These are phyloP conservation scores for Arthrobotrys conoides DNA, from an alignment of 2,329 filamentous ascomycete genomes.

Conservation along the genomic window DNA sequence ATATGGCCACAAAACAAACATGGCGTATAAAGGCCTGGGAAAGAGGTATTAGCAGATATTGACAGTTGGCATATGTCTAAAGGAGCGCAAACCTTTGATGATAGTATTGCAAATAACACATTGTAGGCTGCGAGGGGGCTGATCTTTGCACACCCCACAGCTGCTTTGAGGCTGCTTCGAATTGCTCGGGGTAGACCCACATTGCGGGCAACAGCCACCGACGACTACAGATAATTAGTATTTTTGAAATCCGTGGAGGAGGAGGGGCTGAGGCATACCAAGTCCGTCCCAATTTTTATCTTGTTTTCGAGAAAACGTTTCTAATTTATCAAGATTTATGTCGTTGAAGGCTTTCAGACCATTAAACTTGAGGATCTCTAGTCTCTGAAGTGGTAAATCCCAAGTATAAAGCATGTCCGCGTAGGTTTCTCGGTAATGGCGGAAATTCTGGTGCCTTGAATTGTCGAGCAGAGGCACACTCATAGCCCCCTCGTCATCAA, in stretches of 20 bases:
- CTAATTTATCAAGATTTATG: slow-evolving; percentile 44
- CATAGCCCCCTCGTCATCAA: slow-evolving; percentile 79
- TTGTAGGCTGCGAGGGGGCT: slow-evolving; percentile 63
- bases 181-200: slow-evolving; percentile 54
- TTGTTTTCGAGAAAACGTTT: slow-evolving; percentile 49
- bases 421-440: slow-evolving; percentile 76
- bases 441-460: slow-evolving; percentile 70
- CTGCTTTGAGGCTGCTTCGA: slow-evolving; percentile 59
- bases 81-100: slow-evolving; percentile 61
- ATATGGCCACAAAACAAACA: slow-evolving; percentile 65
- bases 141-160: slow-evolving; percentile 63
- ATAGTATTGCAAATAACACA: slow-evolving; percentile 64
- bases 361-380: slow-evolving; percentile 80
- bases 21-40: slow-evolving; percentile 62
- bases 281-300: slow-evolving; percentile 62
- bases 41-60: background rate
- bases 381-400: slow-evolving; percentile 74
- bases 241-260: background rate
- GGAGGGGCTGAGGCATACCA: slow-evolving; percentile 28
- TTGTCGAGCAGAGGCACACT: slow-evolving; percentile 73
- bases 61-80: background rate
- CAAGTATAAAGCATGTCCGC: slow-evolving; percentile 79
- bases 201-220: slow-evolving; percentile 50
- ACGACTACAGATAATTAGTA: slow-evolving; percentile 34
- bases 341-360: slow-evolving; percentile 69